Evolutionary conservation across 2,329 filamentous ascomycete species (phyloP), one percentile per base, ranked within the genome.

Genomic region (Pochonia chlamydosporia): DNA sequence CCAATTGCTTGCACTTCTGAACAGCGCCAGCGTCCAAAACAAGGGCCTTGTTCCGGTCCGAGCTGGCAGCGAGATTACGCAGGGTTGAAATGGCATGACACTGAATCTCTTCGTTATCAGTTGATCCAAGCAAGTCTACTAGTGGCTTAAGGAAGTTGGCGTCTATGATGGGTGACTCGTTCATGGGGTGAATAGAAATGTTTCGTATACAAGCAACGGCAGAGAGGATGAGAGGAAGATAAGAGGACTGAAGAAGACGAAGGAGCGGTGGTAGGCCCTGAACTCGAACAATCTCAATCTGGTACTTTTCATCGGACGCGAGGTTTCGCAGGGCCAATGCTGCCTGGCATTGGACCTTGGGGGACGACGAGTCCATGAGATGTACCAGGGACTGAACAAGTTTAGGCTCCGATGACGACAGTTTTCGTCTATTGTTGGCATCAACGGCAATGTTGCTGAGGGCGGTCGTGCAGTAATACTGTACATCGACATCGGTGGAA

Each of bases 401-500:
- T 55, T 91, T 89, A 20, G 88, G 84, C 65, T 99, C 93, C 8
- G 87, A 91, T 61, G 95, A 85, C 25, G 92, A 89, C 46, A 99
- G 79, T 64, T 92, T 90, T 62, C 91, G 89, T 56, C 93, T 80
- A 70, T 97, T 97, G 60, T 83, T 86, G 40, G 86, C 79, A 63
- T 99, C 93, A 46, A 99, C 93, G 6, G 93, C 93, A 58, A 99
- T 99, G 67, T 99, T 99, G 76, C 92, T 97, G 49, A 99, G 80
- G 11, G 93, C 93, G 4, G 93, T 99, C 16, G 93, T 99, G 73
- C 93, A 99, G 71, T 99, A 99, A 70, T 99, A 99, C 71, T 99
- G 93, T 26, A 99, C 93, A 63, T 99, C 93, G 56, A 96, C 91
- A 62, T 99, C 93, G 49, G 85, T 74, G 23, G 93, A 97, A 8